phyloP scores from a whole-genome alignment of 2,329 filamentous ascomycete genomes.

The Trichoderma brevicompactum region DNA sequence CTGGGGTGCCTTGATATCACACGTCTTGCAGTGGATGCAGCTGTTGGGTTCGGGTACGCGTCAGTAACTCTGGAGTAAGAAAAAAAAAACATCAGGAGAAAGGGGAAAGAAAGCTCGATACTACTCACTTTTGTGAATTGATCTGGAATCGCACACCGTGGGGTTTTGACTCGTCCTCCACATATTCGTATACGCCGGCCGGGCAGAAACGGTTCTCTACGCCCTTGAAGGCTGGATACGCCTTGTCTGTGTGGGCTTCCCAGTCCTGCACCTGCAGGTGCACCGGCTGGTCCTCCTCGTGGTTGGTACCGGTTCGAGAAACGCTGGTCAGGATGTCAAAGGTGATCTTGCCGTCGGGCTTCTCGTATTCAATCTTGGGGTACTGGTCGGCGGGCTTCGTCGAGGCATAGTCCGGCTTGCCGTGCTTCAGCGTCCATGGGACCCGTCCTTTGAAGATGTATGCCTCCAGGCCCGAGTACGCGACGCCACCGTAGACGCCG shows the following conservation, averaged over 20 bases:
- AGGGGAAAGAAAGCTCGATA: neutral
- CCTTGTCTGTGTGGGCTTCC: slow-evolving; percentile 82
- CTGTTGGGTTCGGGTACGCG: slow-evolving; percentile 49
- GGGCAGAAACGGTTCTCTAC: slow-evolving; percentile 97
- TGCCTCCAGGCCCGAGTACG: slow-evolving; percentile 93
- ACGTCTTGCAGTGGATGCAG: slow-evolving; percentile 99
- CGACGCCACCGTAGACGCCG: slow-evolving; percentile 84
- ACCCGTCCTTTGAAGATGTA: slow-evolving; percentile 82
- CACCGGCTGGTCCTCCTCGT: slow-evolving; percentile 97
- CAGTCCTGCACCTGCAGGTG: slow-evolving; percentile 95
- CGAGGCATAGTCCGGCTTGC: slow-evolving; percentile 72
- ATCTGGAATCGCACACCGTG: slow-evolving; percentile 96
- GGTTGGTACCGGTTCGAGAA: slow-evolving; percentile 93
- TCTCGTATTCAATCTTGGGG: slow-evolving; percentile 92
- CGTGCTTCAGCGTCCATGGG: slow-evolving; percentile 93
- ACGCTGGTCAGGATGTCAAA: slow-evolving; percentile 98
- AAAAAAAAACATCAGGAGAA: neutral
- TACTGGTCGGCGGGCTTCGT: slow-evolving; percentile 81
- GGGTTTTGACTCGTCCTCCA: slow-evolving; percentile 86
- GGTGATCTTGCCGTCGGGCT: slow-evolving; percentile 91
- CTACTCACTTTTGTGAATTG: slow-evolving; percentile 90
- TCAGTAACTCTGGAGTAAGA: slow-evolving; percentile 3
- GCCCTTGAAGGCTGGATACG: slow-evolving; percentile 87
- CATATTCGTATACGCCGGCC: slow-evolving; percentile 96
- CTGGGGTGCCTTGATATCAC: slow-evolving; percentile 95